Evolutionary conservation across 2,329 filamentous ascomycete genomes (phyloP), one percentile per base, ranked within the genome.

Genomic region (Akanthomyces lecanii): DNA sequence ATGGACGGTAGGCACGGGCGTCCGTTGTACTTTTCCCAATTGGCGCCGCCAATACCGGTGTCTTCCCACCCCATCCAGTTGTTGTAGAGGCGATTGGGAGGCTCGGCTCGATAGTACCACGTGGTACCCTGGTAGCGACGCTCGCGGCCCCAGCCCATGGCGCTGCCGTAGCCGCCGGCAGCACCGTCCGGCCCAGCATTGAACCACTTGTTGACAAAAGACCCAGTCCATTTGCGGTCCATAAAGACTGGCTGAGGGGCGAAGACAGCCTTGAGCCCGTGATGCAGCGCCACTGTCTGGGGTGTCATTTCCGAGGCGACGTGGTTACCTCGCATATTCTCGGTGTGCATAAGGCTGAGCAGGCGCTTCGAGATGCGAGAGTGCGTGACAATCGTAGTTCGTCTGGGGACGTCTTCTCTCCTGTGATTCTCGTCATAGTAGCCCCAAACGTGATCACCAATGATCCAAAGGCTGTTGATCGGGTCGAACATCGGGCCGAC

Each of bases 271-370:
- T 94, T 94, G 55, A 93, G 79, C 6, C 91, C 90, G 71, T 95
- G 89, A 66, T 92, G 84, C 21, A 94, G 80, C 0, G 89, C 86
- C 30, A 89, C 84, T 0, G 89, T 89, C 62, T 89, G 87, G 0
- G 89, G 86, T 65, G 87, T 89, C 89, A 94, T 92, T 72, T 94
- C 90, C 0, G 89, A 90, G 63, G 88, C 89, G 69, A 93, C 86
- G 71, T 92, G 89, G 69, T 89, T 89, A 66, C 89, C 88, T 16
- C 84, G 81, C 66, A 89, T 79, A 60, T 90, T 90, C 73, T 93
- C 91, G 40, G 85, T 82, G 71, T 94, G 89, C 89, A 93, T 93
- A 65, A 87, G 82, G 67, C 91, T 83, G 40, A 94, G 79, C 2
- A 94, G 79, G 33, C 82, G 83, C 71, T 87, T 89, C 18, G 89